A percentile compares a stretch with the other conserved stretches of the same genome.
These are phyloP conservation scores for Chaetomium fimeti DNA, from an alignment of 495 filamentous ascomycete species.

Conservation along the genomic window DNA sequence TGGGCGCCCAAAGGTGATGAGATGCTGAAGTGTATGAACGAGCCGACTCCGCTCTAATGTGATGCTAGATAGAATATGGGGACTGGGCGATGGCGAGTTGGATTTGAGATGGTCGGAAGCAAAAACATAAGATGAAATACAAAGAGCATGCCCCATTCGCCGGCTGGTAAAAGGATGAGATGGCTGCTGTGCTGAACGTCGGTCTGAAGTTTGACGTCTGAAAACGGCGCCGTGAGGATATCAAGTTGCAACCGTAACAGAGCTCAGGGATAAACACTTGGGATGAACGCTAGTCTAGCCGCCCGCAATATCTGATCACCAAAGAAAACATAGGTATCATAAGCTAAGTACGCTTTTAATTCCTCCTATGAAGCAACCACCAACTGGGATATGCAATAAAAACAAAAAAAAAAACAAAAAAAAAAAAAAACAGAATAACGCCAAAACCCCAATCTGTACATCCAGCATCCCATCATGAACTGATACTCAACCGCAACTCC, in stretches of 20 bases:
- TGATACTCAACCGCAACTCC: neutral
- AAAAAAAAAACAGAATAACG: neutral
- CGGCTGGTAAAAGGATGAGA: too few species aligned
- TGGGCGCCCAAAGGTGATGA: conserved; percentile 75
- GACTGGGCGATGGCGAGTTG: too few species aligned
- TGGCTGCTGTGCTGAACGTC: too few species aligned
- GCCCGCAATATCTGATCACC: neutral
- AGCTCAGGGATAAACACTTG: too few species aligned
- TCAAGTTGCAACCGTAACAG: too few species aligned
- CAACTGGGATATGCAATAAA: neutral
- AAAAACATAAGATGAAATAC: too few species aligned
- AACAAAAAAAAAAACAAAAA: neutral
- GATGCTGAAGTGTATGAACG: conserved; percentile 37
- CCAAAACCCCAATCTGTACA: neutral
- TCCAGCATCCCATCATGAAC: conserved; percentile 19
- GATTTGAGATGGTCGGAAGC: too few species aligned
- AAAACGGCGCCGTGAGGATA: too few species aligned
- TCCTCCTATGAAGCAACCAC: conserved; percentile 9
- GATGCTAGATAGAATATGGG: neutral
- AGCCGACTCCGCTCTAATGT: neutral
- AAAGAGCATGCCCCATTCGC: too few species aligned
- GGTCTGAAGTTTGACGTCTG: too few species aligned
- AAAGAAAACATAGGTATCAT: neutral
- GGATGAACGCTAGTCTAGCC: too few species aligned
- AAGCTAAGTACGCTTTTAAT: conserved; percentile 2